Evolutionary conservation across 805 yeast species (phyloP), one percentile per base, ranked within the genome.

Genomic region (Candida golubevii): DNA sequence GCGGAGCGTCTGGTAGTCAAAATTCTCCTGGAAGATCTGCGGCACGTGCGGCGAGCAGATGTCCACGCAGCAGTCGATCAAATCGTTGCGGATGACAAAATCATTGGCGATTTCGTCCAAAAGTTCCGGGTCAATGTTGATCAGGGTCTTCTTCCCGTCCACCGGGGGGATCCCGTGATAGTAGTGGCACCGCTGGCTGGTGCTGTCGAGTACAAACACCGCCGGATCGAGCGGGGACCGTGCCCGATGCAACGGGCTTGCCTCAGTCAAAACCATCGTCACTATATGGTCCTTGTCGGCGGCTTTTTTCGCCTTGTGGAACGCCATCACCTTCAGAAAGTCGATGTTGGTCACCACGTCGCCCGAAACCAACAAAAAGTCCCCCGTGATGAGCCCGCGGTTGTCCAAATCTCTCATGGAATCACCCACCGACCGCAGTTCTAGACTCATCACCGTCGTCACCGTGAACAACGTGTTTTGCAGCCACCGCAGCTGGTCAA

Each of bases 341-440:
- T 89, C 93, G 46, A 93, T 76, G 58, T 93, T 93, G 35, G 96
- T 85, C n/a, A 93, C 88, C 14, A 91, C 95, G 62, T 93, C 99
- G 49, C 99, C 99, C 8, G 95, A 81, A 29, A 93, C 86, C 32
- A 93, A 72, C 44, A 93, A 69, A 58, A 93, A 93, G 64, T 93
- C 99, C 11, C 95, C 90, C 1, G 86, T 80, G 41, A 93, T 87
- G 45, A 91, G 69, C 6, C 97, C 97, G 55, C 96, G 75, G 48
- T 87, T 83, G 63, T 93, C 99, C 46, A 93, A 70, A 60, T 91
- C 98, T 62, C 99, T 78, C 95, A 93, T 87, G 15, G 96, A 95
- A 67, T 93, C 99, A 53, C 99, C 99, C 9, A 91, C 95, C 26
- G 95, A 86, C 63, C 90, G 71, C 9, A 93, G 82, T 62, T 91